Percentiles rank a stretch among this genome's conserved stretches.
Evolutionary conservation across 306 rosid genomes (phyloP).

Genomic region (Fragaria ananassa): DNA sequence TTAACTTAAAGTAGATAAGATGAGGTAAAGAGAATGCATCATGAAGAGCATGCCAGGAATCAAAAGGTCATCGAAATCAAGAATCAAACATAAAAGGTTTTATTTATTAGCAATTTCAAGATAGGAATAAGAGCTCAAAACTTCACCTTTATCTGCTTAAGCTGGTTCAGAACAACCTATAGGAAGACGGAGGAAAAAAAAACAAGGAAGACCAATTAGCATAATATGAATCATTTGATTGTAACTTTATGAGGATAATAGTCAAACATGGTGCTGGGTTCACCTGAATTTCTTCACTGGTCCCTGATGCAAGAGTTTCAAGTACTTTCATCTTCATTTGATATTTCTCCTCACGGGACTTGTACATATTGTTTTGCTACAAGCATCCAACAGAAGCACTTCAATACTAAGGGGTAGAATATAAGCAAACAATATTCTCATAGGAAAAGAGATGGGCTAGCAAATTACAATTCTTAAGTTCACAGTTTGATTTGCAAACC

Average conservation of each 20-base stretch:
- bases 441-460: not conserved
- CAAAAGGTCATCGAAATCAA: not conserved
- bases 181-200: slow-evolving; percentile 21
- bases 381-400: slow-evolving; percentile 31
- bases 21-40: not conserved
- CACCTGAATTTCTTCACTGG: slow-evolving; percentile 82
- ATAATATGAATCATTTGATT: not conserved
- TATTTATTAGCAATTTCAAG: slow-evolving; percentile 14
- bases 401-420: slow-evolving; percentile 26
- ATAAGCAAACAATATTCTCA: not conserved
- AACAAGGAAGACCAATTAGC: slow-evolving; percentile 23
- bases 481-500: slow-evolving; percentile 63
- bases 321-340: slow-evolving; percentile 68
- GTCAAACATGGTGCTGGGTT: slow-evolving; percentile 20
- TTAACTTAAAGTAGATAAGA: not conserved
- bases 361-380: slow-evolving; percentile 71
- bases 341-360: slow-evolving; percentile 81
- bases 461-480: slow-evolving; percentile 63
- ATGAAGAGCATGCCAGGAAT: not conserved
- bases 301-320: slow-evolving; percentile 74
- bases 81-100: not conserved
- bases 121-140: slow-evolving; percentile 21
- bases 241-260: slow-evolving; percentile 7
- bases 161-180: slow-evolving; percentile 69
- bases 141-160: slow-evolving; percentile 77